phyloP scores from a whole-genome alignment of 345 rosid genomes.

The Eutrema yunnanense region DNA sequence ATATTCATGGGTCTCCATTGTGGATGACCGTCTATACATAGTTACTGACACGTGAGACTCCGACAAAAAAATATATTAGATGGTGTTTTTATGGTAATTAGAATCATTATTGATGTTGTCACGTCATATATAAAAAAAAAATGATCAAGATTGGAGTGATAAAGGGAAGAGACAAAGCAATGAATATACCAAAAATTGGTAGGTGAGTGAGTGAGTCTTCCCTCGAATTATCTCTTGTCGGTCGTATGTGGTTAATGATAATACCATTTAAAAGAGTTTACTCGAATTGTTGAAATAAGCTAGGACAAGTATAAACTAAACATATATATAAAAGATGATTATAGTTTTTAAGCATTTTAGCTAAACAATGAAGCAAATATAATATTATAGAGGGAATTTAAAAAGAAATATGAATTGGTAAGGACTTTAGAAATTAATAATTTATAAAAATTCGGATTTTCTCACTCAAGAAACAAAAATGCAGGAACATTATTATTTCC shows the following conservation, averaged over 20 bases:
- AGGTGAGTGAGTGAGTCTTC: background rate
- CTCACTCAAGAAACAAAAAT: background rate
- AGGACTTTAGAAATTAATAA: background rate
- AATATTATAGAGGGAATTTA: background rate
- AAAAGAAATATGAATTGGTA: background rate
- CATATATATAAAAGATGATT: background rate
- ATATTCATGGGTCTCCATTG: too few species aligned
- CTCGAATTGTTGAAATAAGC: background rate
- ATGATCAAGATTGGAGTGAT: background rate
- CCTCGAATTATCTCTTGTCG: background rate
- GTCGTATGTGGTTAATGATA: background rate
- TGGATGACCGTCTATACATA: background rate
- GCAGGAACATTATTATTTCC: background rate
- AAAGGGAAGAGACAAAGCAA: constrained; percentile 5
- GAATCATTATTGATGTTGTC: background rate
- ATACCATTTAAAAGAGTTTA: background rate
- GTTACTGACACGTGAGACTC: background rate
- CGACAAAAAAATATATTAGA: background rate
- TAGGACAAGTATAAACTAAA: background rate
- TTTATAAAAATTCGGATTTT: background rate
- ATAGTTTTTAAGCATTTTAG: background rate
- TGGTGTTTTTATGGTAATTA: background rate
- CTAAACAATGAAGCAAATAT: background rate
- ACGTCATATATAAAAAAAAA: background rate
- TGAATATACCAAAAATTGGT: background rate